Evolutionary conservation across 208 protist species (phyloP), one percentile per base, ranked within the genome.

Genomic region (Leishmania martiniquensis): DNA sequence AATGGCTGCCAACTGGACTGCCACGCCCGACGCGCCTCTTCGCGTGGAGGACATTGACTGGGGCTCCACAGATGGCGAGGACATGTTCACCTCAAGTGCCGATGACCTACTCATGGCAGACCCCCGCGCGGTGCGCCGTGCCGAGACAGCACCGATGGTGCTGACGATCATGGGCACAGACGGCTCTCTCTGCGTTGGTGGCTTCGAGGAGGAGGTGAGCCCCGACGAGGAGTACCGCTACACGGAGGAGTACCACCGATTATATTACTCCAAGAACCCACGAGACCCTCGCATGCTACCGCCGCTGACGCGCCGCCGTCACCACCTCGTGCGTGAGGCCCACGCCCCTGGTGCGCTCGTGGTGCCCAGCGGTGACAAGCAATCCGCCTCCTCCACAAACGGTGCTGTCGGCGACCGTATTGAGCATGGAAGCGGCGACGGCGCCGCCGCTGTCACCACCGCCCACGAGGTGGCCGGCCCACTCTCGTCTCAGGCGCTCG

Each of bases 211-310:
- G 45, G 86, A 86, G 55, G 78, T 90, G 3, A 83, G 82, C 29
- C 87, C 89, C 3, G 87, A 82, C 51, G 89, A 96, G 86, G 88
- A 91, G 83, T 96, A 96, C 86, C 90, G 90, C 74, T 94, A 93
- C 87, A 91, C 87, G 22, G 81, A 91, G 78, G 89, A 94, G 71
- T 96, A 96, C 83, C 92, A 94, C 76, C 73, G 59, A 12, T 71
- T 91, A 34, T 96, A 96, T 85, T 96, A 93, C 87, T 90, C 89
- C 37, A 89, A 91, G 77, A 90, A 82, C 55, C 92, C 92, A 20
- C 88, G 92, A 39, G 92, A 96, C 77, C 92, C 92, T 39, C 92
- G 92, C 76, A 92, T 94, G 92, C 87, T 89, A 71, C 87, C 87
- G 13, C 92, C 92, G 72, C 83, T 96, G 45, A 88, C 85, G 15